These are phyloP conservation scores for Nissolia schottii DNA, from an alignment of 306 rosid genomes.

Conservation along the genomic window DNA sequence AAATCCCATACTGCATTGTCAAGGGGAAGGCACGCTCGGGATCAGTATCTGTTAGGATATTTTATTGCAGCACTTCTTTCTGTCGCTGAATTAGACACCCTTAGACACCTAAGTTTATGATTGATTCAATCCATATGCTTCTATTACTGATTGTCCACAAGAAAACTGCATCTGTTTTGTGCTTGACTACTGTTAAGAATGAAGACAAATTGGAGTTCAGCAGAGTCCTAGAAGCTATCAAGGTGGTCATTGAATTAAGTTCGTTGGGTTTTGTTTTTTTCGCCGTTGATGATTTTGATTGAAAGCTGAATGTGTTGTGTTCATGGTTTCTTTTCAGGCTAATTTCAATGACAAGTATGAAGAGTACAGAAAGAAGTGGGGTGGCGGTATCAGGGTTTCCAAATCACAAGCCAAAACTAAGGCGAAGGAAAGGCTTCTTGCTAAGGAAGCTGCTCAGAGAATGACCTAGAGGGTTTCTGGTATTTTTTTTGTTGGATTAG, in stretches of 20 bases:
- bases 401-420: conserved; percentile 74
- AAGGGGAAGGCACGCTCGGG: conserved; percentile 80
- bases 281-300: background rate
- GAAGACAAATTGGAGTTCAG: conserved; percentile 80
- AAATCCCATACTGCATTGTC: conserved; percentile 77
- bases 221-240: conserved; percentile 66
- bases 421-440: conserved; percentile 64
- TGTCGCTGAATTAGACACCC: background rate
- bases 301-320: background rate
- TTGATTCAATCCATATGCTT: background rate
- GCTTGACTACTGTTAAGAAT: conserved; percentile 79
- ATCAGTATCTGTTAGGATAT: conserved; percentile 30
- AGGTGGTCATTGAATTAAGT: conserved; percentile 34
- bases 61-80: background rate
- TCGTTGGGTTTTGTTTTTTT: background rate
- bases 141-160: conserved; percentile 60
- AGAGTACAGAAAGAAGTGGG: conserved; percentile 79
- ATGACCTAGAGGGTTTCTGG: conserved; percentile 33
- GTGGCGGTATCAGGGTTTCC: conserved; percentile 86
- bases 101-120: background rate
- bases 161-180: conserved; percentile 68
- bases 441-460: conserved; percentile 85
- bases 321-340: conserved; percentile 39
- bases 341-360: conserved; percentile 76
- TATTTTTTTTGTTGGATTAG: background rate